Evolutionary conservation across 192 early-diverging fungal species (phyloP), one percentile per base, ranked within the genome.

Genomic region (Backusella morwellensis): DNA sequence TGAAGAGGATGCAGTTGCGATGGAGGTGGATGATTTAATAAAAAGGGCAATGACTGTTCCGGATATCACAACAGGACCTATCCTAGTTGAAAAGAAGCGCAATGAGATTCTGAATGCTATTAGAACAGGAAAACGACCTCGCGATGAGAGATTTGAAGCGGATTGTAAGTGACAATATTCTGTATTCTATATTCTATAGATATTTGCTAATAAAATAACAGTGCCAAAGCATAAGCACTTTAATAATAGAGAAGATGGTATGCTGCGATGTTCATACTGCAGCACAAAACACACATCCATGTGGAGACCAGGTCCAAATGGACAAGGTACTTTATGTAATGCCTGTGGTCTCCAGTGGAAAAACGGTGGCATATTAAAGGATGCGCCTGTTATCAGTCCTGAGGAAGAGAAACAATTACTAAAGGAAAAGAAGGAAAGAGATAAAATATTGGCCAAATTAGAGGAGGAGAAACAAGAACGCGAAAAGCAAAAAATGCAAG

Each of bases 21-120:
- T 29, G n/a, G 70, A 72, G 34, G 70, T 72, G 23, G n/a, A 72
- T n/a, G 76, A 66, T 0, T 50, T 79, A 23, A 19, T 75, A 40
- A 67, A 75, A 8, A 68, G 68, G 38, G 34, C 67, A 41, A 70
- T 72, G 17, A 78, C 77, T 0, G 26, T 73, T 4, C 80, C 80
- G 23, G 80, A 82, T 29, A 75, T 78, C 11, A 68, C 44, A n/a
- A 59, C 59, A 23, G 76, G 80, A 5, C 80, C 80, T 0, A 41
- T 77, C 6, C 12, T 67, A 0, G 80, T 77, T 2, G 80, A 82
- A 70, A 82, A 82, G 50, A 82, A 82, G n/a, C 44, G 80, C 14
- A 82, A 66, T 44, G 80, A 82, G 17, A 59, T 75, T 21, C 9
- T 75, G 15, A 75, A 75, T 54, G 75, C 76, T 26, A 71, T 82